Evolutionary conservation across 78 protist species (phyloP), one percentile per base, ranked within the genome.

Genomic region (Chrysochromulina parva): DNA sequence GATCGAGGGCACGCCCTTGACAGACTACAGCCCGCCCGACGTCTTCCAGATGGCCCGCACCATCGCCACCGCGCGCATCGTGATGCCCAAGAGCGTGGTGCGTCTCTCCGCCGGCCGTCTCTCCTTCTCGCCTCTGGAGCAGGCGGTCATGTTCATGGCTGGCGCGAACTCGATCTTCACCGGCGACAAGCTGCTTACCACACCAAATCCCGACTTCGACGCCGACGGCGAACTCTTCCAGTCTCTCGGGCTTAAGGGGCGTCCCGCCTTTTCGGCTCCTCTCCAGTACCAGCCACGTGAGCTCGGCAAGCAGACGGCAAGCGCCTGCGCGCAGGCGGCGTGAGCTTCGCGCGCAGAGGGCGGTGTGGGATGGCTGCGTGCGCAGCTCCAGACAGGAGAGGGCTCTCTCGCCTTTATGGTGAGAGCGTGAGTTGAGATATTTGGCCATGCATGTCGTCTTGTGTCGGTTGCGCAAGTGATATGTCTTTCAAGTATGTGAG

Each of bases 111-210:
- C 96, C 1, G 96, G 96, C 60, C 92, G 96, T 48, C 47, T 88
- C 55, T 54, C 88, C 71, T 89, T 90, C 71, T 58, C 90, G 17
- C 14, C 74, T 20, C 54, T 90, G 13, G 96, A 93, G 85, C 91
- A 67, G 73, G 92, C 92, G 3, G 53, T 91, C 47, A 86, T 89
- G 90, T 95, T 95, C 95, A 16, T 93, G 88, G 90, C 96, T 2
- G 96, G 96, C 65, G 96, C 96, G 0, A 95, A 95, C 92, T 89
- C 93, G 28, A 95, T 93, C 89, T 93, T 95, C 94, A 82, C 95
- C 1, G 96, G 96, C 50, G 94, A 88, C 90, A 84, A 92, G 92
- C 91, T 95, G 58, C 92, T 95, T 47, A 94, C 96, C 26, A 91
- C 96, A 5, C 74, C 90, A 28, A 94, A 94, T 92, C 82, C 82